These are phyloP conservation scores for Schizochytrium sp. DNA, from an alignment of 108 stramenopile genomes.

Conservation along the genomic window DNA sequence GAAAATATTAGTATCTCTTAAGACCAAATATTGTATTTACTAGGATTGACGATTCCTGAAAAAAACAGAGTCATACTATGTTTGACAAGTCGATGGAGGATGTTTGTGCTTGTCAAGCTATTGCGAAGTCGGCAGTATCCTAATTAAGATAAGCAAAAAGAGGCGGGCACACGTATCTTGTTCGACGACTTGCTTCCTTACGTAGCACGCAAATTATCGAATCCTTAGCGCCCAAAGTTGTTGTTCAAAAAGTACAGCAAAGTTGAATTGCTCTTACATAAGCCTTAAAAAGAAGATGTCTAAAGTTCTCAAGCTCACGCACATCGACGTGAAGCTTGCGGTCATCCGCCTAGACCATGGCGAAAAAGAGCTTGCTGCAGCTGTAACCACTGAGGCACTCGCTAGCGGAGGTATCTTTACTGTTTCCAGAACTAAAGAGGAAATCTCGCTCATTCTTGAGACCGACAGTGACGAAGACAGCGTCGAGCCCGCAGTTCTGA, in stretches of 20 bases:
- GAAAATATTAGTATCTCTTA: too few species aligned
- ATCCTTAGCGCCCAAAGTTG: neutral
- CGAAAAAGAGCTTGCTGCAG: neutral
- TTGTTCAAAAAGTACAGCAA: neutral
- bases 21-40: too few species aligned
- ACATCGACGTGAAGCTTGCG: neutral
- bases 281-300: neutral
- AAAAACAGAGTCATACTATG: too few species aligned
- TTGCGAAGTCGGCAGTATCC: too few species aligned
- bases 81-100: too few species aligned
- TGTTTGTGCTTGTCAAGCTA: too few species aligned
- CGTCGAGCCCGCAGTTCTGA: neutral
- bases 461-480: neutral
- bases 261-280: neutral
- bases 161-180: too few species aligned
- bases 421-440: neutral
- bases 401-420: neutral
- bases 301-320: neutral
- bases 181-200: too few species aligned
- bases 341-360: neutral
- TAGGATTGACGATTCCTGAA: too few species aligned
- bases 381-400: constrained; percentile 9
- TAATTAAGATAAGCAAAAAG: too few species aligned
- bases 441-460: constrained; percentile 37
- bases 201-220: too few species aligned